A percentile compares a stretch with the other conserved stretches of the same genome.
Conservation (phyloP, 139 green algal genomes). For the Chlorella sorokiniana region DNA sequence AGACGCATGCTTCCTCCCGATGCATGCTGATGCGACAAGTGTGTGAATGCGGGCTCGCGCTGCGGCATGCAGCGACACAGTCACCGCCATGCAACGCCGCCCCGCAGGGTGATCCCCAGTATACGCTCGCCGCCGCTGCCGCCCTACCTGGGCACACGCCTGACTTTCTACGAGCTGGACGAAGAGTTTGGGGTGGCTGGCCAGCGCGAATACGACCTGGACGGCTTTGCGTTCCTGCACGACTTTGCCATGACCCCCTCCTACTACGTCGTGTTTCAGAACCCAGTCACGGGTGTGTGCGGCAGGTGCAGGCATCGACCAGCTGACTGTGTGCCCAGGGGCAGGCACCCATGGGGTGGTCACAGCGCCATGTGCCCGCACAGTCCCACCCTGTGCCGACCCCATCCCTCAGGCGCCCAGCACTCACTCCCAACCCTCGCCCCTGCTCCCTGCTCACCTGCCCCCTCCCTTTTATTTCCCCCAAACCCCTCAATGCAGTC, state of each 20-base stretch:
- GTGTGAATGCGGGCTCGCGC: too few relatives aligned
- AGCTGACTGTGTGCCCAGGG: not conserved
- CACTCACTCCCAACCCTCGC: too few relatives aligned
- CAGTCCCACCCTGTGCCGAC: too few relatives aligned
- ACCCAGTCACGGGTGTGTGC: conserved; percentile 31
- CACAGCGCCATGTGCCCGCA: too few relatives aligned
- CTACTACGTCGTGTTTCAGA: conserved; percentile 51
- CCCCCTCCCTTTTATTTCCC: too few relatives aligned
- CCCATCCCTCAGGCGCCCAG: too few relatives aligned
- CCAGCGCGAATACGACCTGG: not conserved
- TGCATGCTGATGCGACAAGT: too few relatives aligned
- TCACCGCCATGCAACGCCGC: not conserved
- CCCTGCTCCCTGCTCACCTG: too few relatives aligned
- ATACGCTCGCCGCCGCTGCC: conserved; percentile 4
- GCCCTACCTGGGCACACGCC: conserved; percentile 14
- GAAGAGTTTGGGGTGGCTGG: conserved; percentile 15
- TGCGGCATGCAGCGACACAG: too few relatives aligned
- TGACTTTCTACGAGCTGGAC: conserved; percentile 55
- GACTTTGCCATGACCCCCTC: conserved; percentile 53
- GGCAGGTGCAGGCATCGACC: not conserved
- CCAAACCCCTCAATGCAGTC: conserved; percentile 10
- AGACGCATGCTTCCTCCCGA: too few relatives aligned
- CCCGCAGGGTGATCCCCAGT: conserved; percentile 11
- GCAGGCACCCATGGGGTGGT: too few relatives aligned
- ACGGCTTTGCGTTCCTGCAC: conserved; percentile 56